Evolutionary conservation across 257 asterid species (phyloP).

Genomic region (Knoxia roxburghii): DNA sequence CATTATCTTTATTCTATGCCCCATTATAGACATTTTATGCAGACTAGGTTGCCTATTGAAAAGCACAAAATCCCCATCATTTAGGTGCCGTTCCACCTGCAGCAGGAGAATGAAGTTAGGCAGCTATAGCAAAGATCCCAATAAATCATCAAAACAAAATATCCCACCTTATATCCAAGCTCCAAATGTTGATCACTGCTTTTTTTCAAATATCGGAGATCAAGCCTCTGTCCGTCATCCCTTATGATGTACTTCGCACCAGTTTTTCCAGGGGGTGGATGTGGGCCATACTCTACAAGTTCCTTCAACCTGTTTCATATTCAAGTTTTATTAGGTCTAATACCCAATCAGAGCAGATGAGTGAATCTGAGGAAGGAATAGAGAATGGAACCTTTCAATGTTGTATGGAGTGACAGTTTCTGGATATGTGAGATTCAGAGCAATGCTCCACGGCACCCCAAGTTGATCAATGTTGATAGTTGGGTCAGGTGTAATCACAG

Average conservation of each 20-base stretch:
- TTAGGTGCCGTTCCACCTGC: slow-evolving; percentile 98
- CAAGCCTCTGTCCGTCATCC: slow-evolving; percentile 99
- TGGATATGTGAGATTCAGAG: slow-evolving; percentile 94
- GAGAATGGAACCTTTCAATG: slow-evolving; percentile 69
- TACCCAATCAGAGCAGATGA: slow-evolving; percentile 6
- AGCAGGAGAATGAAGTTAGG: slow-evolving; percentile 18
- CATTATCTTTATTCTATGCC: slow-evolving; percentile 96
- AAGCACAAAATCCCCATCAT: slow-evolving; percentile 94
- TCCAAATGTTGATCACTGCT: slow-evolving; percentile 97
- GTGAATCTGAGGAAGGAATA: neutral
- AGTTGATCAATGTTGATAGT: slow-evolving; percentile 91
- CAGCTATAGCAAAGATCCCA: slow-evolving; percentile 10
- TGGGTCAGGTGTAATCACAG: slow-evolving; percentile 99
- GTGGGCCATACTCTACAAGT: slow-evolving; percentile 98
- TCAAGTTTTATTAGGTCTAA: slow-evolving; percentile 5
- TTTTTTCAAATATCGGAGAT: slow-evolving; percentile 93
- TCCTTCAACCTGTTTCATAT: slow-evolving; percentile 73
- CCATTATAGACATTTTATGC: slow-evolving; percentile 99
- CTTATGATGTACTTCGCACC: slow-evolving; percentile 97
- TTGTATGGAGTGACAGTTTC: slow-evolving; percentile 99
- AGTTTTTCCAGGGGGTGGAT: slow-evolving; percentile 99
- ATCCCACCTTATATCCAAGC: slow-evolving; percentile 81
- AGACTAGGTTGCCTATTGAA: slow-evolving; percentile 98
- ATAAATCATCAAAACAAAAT: slow-evolving; percentile 1
- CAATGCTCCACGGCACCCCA: slow-evolving; percentile 99